A percentile compares a stretch with the other conserved stretches of the same genome.
phyloP scores from a whole-genome alignment of 208 protist genomes.

The Leishmania aethiopica region DNA sequence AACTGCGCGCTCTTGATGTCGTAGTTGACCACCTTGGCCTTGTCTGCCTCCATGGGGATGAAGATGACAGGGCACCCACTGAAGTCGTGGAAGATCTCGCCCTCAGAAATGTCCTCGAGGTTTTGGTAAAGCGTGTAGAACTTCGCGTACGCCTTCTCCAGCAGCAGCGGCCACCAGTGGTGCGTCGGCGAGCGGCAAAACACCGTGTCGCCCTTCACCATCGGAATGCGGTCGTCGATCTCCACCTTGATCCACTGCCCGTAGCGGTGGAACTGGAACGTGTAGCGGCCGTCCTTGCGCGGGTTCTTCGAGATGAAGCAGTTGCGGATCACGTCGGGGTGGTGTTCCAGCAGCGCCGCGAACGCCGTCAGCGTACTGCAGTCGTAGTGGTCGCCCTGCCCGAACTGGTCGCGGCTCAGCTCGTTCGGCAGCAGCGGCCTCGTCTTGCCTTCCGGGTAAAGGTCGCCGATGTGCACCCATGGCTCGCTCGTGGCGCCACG shows the following conservation, averaged over 20 bases:
- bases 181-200: slow-evolving; percentile 69
- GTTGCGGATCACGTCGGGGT: slow-evolving; percentile 62
- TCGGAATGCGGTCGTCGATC: slow-evolving; percentile 66
- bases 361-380: slow-evolving; percentile 60
- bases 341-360: slow-evolving; percentile 43
- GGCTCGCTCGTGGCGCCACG: slow-evolving; percentile 45
- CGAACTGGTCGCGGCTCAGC: slow-evolving; percentile 57
- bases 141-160: slow-evolving; percentile 83
- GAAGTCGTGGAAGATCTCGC: slow-evolving; percentile 69
- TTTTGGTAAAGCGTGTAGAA: slow-evolving; percentile 79
- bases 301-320: slow-evolving; percentile 53
- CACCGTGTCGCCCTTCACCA: slow-evolving; percentile 56
- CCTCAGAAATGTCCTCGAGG: slow-evolving; percentile 48
- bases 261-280: slow-evolving; percentile 13
- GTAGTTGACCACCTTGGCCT: slow-evolving; percentile 43
- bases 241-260: slow-evolving; percentile 43
- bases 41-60: slow-evolving; percentile 46
- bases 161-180: slow-evolving; percentile 77
- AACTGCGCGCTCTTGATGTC: slow-evolving; percentile 63
- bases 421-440: slow-evolving; percentile 51
- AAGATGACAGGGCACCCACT: slow-evolving; percentile 54
- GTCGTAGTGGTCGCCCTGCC: slow-evolving; percentile 65
- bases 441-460: slow-evolving; percentile 66
- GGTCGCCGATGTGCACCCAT: slow-evolving; percentile 70
- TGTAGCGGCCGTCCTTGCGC: slow-evolving; percentile 33